Conservation (phyloP, 1,284 basidiomycete genomes). For the Golubevia sp. region DNA sequence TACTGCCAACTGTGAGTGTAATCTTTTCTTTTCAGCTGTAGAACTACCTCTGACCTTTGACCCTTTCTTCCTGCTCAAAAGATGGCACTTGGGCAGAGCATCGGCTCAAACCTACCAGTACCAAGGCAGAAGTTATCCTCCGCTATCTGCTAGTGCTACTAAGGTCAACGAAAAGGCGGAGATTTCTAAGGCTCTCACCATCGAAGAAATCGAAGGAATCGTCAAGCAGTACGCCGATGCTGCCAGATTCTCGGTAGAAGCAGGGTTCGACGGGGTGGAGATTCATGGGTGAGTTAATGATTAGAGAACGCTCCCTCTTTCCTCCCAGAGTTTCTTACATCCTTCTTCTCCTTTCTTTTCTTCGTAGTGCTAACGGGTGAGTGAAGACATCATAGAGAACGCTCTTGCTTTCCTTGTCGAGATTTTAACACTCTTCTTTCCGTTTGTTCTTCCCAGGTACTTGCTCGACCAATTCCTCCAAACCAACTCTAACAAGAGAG, state of each 20-base stretch:
- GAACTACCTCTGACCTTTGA: too few species aligned
- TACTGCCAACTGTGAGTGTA: constrained; percentile 43
- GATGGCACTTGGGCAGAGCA: constrained; percentile 43
- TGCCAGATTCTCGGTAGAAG: constrained; percentile 52
- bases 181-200: constrained; percentile 20
- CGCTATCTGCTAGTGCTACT: too few species aligned
- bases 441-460: constrained; percentile 64
- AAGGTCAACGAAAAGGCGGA: constrained; percentile 19
- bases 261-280: constrained; percentile 74
- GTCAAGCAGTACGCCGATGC: constrained; percentile 15
- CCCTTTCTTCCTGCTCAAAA: too few species aligned
- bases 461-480: constrained; percentile 70
- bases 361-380: too few species aligned
- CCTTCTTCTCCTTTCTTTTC: constrained; percentile 38
- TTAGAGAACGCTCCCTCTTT: too few species aligned
- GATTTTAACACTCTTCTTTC: too few species aligned
- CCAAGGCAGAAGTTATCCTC: constrained; percentile 2
- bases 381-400: too few species aligned
- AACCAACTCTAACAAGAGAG: constrained; percentile 66
- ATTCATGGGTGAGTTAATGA: constrained; percentile 41
- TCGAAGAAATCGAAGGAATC: constrained; percentile 10
- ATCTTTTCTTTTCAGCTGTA: too few species aligned
- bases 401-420: too few species aligned
- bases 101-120: constrained; percentile 11
- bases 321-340: constrained; percentile 5